Evolutionary conservation across 768 basidiomycete species (phyloP).

Genomic region (Termitomyces sp.): DNA sequence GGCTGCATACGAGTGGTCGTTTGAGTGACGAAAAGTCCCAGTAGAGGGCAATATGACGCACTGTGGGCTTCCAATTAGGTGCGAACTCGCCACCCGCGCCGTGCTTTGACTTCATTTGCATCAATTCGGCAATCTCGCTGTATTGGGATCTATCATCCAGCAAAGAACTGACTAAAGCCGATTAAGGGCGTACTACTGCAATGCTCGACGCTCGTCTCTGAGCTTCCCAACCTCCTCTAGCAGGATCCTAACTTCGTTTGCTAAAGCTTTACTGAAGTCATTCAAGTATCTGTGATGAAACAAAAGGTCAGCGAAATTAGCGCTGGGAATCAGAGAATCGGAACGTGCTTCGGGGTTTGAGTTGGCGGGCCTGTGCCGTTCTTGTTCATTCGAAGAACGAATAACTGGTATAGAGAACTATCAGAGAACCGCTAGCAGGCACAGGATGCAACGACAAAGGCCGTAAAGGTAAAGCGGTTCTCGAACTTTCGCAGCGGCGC

Average conservation of each 20-base stretch:
- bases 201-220: slow-evolving; percentile 66
- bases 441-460: too few species aligned
- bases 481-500: too few species aligned
- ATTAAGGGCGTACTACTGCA: slow-evolving; percentile 64
- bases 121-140: slow-evolving; percentile 82
- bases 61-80: slow-evolving; percentile 68
- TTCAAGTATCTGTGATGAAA: slow-evolving; percentile 55
- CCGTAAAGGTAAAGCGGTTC: too few species aligned
- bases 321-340: neutral
- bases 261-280: slow-evolving; percentile 81
- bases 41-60: slow-evolving; percentile 20
- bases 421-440: neutral
- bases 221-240: slow-evolving; percentile 84
- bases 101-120: slow-evolving; percentile 81
- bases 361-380: slow-evolving; percentile 15
- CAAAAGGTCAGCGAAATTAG: neutral
- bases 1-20: neutral
- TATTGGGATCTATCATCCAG: neutral
- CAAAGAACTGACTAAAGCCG: neutral
- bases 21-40: neutral
- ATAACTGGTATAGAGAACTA: neutral
- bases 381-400: slow-evolving; percentile 3
- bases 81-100: slow-evolving; percentile 75
- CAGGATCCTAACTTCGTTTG: slow-evolving; percentile 74
- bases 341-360: neutral